Base-by-base conservation (phyloP, 2,329 filamentous ascomycete genomes). In the Hirsutella rhossiliensis region DNA sequence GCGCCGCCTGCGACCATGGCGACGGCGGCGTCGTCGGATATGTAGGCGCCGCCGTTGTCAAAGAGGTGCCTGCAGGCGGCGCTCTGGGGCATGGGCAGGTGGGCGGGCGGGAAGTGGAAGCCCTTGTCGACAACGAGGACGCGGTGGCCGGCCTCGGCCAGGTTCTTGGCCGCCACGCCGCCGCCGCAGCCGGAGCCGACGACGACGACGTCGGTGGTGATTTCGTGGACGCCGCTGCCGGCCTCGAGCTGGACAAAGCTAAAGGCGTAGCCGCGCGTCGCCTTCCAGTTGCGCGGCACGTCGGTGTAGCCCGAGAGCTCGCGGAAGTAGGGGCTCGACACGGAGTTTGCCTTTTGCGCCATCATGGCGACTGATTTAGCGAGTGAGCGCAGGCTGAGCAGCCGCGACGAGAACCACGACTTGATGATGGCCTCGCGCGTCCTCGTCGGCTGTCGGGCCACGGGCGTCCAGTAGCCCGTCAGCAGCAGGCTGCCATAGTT, bases 161-260 rank as follows among this genome's bases (percentile, higher is more conserved):
- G 66, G 42, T 85, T 82, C 61, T 89, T 89, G 20, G 89, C 88
- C 31, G 75, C 77, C 0, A 95, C 87, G 11, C 74, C 86, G 36
- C 85, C 88, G 49, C 89, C 89, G 53, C 86, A 94, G 27, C 89
- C 89, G 32, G 85, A 92, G 3, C 89, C 89, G 18, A 96, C 73
- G 46, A 96, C 80, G 36, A 94, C 78, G 1, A 94, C 78, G 59
- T 96, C 90, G 0, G 84, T 82, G 43, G 87, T 78, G 34, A 94
- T 65, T 3, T 72, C 70, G 49, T 80, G 77, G 0, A 76, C 67
- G 5, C 55, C 50, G n/a, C 52, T 50, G 6, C 56, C 59, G 3
- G 55, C 43, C 3, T 57, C 60, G 50, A 82, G 68, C 54, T 84
- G 78, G 39, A 83, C 55, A 52, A 86, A 86, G 1, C 68, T 59